A percentile compares a stretch with the other conserved stretches of the same genome.
phyloP scores from a whole-genome alignment of 78 protist genomes.

The Guillardia theta region DNA sequence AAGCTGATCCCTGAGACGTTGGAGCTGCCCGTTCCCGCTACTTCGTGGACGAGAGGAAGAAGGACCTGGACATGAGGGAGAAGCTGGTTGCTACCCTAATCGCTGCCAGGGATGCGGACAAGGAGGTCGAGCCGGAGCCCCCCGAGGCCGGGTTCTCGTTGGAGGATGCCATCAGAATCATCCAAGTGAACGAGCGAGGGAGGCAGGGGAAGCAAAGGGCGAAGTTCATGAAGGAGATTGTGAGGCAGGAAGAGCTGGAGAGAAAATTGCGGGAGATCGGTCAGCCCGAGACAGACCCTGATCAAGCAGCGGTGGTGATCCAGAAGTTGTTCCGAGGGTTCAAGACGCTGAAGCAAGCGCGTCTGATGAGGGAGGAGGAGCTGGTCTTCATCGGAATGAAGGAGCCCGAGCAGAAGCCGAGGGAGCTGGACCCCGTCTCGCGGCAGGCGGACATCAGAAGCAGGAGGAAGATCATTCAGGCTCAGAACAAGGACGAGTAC shows the following conservation, averaged over 20 bases:
- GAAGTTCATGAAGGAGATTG: neutral
- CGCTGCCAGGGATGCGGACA: conserved; percentile 15
- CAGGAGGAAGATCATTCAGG: neutral
- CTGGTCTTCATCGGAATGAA: conserved; percentile 60
- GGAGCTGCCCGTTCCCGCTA: conserved; percentile 65
- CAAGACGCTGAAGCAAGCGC: conserved; percentile 39
- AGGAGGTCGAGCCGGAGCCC: neutral
- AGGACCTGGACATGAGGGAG: conserved; percentile 40
- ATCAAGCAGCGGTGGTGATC: conserved; percentile 44
- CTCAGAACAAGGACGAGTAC: conserved; percentile 45
- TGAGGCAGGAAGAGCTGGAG: conserved; percentile 55
- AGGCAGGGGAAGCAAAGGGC: conserved; percentile 70
- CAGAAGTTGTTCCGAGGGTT: conserved; percentile 40
- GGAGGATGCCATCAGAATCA: conserved; percentile 45
- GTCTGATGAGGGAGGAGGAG: conserved; percentile 52
- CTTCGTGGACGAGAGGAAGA: conserved; percentile 44
- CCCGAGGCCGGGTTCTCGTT: neutral
- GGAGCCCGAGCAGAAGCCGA: neutral
- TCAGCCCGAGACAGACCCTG: conserved; percentile 46
- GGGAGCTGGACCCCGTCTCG: neutral
- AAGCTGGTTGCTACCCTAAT: neutral
- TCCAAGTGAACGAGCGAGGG: conserved; percentile 67
- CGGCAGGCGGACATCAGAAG: neutral
- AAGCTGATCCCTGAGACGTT: conserved; percentile 62
- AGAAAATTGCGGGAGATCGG: neutral